These are phyloP conservation scores for Alternaria triticimaculans DNA, from an alignment of 2,329 filamentous ascomycete species.

Conservation along the genomic window DNA sequence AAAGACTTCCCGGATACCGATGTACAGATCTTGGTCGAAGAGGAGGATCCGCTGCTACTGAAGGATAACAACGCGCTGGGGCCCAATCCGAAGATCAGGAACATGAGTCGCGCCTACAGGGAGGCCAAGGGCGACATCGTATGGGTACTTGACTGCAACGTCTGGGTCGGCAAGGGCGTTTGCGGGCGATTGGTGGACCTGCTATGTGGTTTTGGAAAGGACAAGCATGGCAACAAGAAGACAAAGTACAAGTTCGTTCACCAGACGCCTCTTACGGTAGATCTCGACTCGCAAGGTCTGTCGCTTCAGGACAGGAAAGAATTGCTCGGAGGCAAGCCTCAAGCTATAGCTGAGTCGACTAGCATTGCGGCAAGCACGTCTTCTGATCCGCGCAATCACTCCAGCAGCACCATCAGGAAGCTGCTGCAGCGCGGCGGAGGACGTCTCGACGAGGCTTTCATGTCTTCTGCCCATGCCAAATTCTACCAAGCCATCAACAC, in stretches of 20 bases:
- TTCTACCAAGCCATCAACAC: conserved; percentile 98
- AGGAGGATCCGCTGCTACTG: conserved; percentile 75
- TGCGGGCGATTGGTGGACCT: conserved; percentile 89
- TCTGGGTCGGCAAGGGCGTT: conserved; percentile 84
- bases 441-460: conserved; percentile 90
- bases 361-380: conserved; percentile 38
- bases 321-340: conserved; percentile 35
- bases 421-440: conserved; percentile 68
- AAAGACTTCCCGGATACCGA: conserved; percentile 75
- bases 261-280: conserved; percentile 88
- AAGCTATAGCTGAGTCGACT: conserved; percentile 20
- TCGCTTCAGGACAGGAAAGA: conserved; percentile 39
- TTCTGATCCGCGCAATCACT: conserved; percentile 33
- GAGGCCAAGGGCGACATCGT: conserved; percentile 85
- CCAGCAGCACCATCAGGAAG: conserved; percentile 27
- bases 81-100: conserved; percentile 97
- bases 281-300: conserved; percentile 55
- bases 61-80: conserved; percentile 68
- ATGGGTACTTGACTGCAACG: conserved; percentile 96
- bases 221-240: conserved; percentile 30
- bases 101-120: conserved; percentile 90
- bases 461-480: conserved; percentile 92
- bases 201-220: conserved; percentile 71
- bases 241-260: conserved; percentile 86
- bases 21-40: conserved; percentile 77